Evolutionary conservation across 371 early-diverging fungal species (phyloP), one percentile per base, ranked within the genome.

Genomic region (Mucor indicus): DNA sequence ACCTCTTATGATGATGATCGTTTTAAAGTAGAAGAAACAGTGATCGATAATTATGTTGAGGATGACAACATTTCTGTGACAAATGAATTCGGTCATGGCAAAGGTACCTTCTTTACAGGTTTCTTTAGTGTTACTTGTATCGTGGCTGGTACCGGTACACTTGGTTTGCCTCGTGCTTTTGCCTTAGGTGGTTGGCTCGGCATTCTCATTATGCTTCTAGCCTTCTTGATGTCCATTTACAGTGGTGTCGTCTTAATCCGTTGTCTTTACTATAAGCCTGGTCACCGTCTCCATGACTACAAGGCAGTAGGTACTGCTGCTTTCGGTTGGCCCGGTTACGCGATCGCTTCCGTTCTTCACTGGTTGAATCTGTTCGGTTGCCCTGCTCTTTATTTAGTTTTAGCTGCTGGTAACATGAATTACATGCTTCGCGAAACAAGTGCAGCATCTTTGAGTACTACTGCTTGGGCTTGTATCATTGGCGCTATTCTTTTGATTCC

Each of bases 121-220:
- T 81, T 76, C 39, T 73, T 83, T 36, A 85, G 81, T 59, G 69
- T 87, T 11, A 78, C 80, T 25, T 87, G 91, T 68, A 86, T 91
- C n/a, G 82, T 90, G 16, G 90, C 91, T 4, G 94, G 94, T 27
- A 87, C 89, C 12, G 95, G 95, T 43, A 84, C 91, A 19, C 68
- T 93, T 4, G 91, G 91, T 57, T 75, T 95, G 7, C 72, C 72
- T 15, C 42, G 55, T 19, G 64, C 64, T 16, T 68, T 68, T 49
- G 63, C 62, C 10, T 13, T 32, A 5, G 72, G 72, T 61, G 72
- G 72, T n/a, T 72, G 72, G 72, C 44, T 72, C 9, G 72, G 72
- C 53, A 63, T 72, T 23, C 49, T 72, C 8, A 68, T 72, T 35
- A 49, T 72, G 44, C 27, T 68, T 10, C 52, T 72, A 9, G 60